These are phyloP conservation scores for Mortierella sp. DNA, from an alignment of 371 early-diverging fungal species.

Conservation along the genomic window DNA sequence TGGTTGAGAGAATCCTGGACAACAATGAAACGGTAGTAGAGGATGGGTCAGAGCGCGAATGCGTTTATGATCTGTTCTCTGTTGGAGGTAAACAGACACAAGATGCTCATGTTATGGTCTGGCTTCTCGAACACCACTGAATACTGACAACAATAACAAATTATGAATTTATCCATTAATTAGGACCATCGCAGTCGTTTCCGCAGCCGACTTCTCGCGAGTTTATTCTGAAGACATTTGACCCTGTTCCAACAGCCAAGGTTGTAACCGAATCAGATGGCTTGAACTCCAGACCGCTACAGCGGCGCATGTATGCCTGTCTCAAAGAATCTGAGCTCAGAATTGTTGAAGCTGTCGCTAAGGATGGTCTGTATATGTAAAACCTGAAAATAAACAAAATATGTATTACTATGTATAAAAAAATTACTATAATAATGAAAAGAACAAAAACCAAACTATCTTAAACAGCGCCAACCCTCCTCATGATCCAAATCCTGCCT, in stretches of 20 bases:
- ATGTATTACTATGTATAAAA: neutral
- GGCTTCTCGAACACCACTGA: neutral
- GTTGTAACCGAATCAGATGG: neutral
- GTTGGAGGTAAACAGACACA: constrained; percentile 62
- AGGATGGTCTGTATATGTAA: constrained; percentile 54
- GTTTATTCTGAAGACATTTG: constrained; percentile 59
- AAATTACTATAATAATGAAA: neutral
- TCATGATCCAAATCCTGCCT: constrained; percentile 52
- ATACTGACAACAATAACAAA: neutral
- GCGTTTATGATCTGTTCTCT: constrained; percentile 70
- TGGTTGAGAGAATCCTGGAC: constrained; percentile 72
- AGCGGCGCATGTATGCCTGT: constrained; percentile 49
- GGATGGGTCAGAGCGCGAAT: constrained; percentile 72
- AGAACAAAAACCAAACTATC: neutral
- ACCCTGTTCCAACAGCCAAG: constrained; percentile 8
- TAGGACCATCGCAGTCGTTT: constrained; percentile 53
- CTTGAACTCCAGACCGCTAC: constrained; percentile 37
- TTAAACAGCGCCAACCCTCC: constrained; percentile 18
- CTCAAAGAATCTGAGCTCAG: constrained; percentile 51
- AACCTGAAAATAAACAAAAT: neutral
- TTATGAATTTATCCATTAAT: too few species aligned
- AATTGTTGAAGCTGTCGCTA: constrained; percentile 53
- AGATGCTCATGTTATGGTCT: too few species aligned
- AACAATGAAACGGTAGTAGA: constrained; percentile 61
- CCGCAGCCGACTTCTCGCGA: constrained; percentile 64